These are phyloP conservation scores for Penicillium tannophilum DNA, from an alignment of 495 filamentous ascomycete genomes.

Conservation along the genomic window DNA sequence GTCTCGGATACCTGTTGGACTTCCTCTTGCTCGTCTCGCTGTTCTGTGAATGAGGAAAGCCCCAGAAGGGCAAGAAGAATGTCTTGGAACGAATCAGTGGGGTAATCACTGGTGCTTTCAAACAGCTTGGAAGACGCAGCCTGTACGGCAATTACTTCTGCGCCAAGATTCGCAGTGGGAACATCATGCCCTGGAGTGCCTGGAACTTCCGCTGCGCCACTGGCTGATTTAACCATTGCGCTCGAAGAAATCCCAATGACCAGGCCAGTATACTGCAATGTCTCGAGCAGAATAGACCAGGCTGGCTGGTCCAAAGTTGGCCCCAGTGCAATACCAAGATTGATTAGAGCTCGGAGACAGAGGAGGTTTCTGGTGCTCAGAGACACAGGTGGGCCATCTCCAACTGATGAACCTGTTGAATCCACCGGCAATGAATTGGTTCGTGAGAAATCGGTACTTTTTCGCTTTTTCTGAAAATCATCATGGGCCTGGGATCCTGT, in stretches of 20 bases:
- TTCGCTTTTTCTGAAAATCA: conserved; percentile 43
- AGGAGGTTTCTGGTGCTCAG: conserved; percentile 88
- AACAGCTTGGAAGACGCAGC: conserved; percentile 83
- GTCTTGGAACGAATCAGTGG: conserved; percentile 76
- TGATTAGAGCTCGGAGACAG: conserved; percentile 85
- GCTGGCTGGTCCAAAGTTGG: conserved; percentile 76
- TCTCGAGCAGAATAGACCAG: conserved; percentile 90
- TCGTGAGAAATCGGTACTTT: conserved; percentile 27
- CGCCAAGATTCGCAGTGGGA: conserved; percentile 60
- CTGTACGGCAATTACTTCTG: conserved; percentile 85
- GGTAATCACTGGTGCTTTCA: conserved; percentile 87
- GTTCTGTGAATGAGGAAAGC: conserved; percentile 52
- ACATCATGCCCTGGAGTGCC: conserved; percentile 46
- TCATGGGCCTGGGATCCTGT: conserved; percentile 27
- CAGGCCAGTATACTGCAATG: conserved; percentile 86
- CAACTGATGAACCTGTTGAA: conserved; percentile 17
- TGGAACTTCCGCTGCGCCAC: conserved; percentile 31
- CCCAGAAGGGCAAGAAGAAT: conserved; percentile 74
- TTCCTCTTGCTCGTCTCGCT: conserved; percentile 30
- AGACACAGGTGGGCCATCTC: conserved; percentile 41
- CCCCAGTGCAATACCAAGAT: conserved; percentile 91
- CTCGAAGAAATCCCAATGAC: conserved; percentile 65
- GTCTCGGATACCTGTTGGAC: conserved; percentile 23
- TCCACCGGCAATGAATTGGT: conserved; percentile 25
- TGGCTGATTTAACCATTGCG: conserved; percentile 34